Conservation (phyloP, 2,329 filamentous ascomycete species). For the Tolypocladium endophyticum region DNA sequence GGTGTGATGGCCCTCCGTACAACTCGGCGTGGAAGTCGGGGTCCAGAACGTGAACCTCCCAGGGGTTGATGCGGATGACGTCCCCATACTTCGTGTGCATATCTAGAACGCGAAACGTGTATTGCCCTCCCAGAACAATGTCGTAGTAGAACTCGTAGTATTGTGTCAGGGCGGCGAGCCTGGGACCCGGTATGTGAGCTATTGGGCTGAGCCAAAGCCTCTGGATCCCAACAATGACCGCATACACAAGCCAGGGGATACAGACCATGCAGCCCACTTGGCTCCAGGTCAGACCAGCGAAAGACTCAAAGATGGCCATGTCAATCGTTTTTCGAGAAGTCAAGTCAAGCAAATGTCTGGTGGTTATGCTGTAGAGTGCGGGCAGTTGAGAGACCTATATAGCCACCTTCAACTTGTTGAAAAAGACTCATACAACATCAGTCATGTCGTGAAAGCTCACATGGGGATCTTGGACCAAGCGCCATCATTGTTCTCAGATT, state of each 20-base stretch:
- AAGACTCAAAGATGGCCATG: slow-evolving; percentile 9
- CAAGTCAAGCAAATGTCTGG: too few relatives aligned
- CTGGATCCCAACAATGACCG: slow-evolving; percentile 15
- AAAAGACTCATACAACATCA: not conserved
- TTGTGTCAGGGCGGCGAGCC: slow-evolving; percentile 25
- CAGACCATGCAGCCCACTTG: slow-evolving; percentile 13
- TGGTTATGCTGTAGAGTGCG: not conserved
- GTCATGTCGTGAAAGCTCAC: not conserved
- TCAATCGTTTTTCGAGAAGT: not conserved
- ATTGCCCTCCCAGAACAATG: slow-evolving; percentile 27
- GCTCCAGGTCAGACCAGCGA: slow-evolving; percentile 13
- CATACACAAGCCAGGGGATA: slow-evolving; percentile 18
- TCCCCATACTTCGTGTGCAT: slow-evolving; percentile 31
- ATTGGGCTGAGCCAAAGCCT: slow-evolving; percentile 27
- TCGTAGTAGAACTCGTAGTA: slow-evolving; percentile 34
- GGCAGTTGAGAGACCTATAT: not conserved
- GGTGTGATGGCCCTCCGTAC: slow-evolving; percentile 19
- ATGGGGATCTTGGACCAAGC: not conserved
- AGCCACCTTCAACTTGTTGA: not conserved
- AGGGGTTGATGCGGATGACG: slow-evolving; percentile 28
- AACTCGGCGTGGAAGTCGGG: slow-evolving; percentile 28
- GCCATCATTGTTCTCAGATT: not conserved
- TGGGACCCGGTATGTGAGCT: slow-evolving; percentile 26
- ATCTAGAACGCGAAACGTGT: slow-evolving; percentile 28
- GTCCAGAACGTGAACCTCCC: slow-evolving; percentile 27